Evolutionary conservation across 352 stramenopile species (phyloP), one percentile per base, ranked within the genome.

Genomic region (Detonula confervacea): DNA sequence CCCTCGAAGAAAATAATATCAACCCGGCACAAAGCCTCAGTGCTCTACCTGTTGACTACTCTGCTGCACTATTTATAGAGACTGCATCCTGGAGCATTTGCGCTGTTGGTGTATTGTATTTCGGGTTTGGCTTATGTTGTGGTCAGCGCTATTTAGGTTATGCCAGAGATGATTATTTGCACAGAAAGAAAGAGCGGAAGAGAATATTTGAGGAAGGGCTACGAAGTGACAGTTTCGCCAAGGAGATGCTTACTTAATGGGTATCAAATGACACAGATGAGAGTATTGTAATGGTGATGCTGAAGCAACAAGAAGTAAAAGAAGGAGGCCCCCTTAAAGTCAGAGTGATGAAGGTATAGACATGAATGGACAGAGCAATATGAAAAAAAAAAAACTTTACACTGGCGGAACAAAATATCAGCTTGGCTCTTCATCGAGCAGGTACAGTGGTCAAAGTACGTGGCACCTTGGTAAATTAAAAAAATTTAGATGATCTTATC

Each of bases 1-100:
- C 65, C 3, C 22, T 74, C 6, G 65, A 74, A 57, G 65, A 74
- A 42, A 74, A 74, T 42, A 65, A 74, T 27, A 25, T 74, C 14
- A 74, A 74, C 16, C 25, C 65, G 14, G 27, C n/a, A 24, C 3
- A 7, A 25, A 29, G 24, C 14, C 24, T 73, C 11, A 62, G 18
- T 46, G 47, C 65, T 16, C 25, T 71, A 9, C 20, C 46, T 42
- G n/a, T 57, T 18, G 39, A 57, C 27, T 60, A 71, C 39, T 47
- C 20, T 49, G 30, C 65, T 39, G 37, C 52, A 29, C 0, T 74
- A 9, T 74, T 74, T 27, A 74, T 74, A 20, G 65, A 74, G 30
- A 27, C 30, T 33, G 46, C 37, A 22, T 66, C 52, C 16, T 74
- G 65, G 65, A 66, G 64, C 33, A 74, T 66, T 51, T 35, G 64